A percentile compares a stretch with the other conserved stretches of the same genome.
Conservation (phyloP, 345 rosid species). For the Murraya koenigii region DNA sequence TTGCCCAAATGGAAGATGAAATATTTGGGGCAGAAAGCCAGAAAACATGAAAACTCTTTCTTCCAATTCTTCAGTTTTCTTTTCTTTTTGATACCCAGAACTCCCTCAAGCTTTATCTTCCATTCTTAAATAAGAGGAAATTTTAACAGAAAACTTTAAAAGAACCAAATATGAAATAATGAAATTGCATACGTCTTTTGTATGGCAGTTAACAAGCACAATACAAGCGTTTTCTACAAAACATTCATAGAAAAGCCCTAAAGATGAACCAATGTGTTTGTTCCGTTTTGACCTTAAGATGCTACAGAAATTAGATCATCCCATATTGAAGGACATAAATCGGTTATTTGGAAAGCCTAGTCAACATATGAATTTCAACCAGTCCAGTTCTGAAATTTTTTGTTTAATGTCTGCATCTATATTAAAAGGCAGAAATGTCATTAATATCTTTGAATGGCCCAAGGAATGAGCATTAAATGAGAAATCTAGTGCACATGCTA, state of each 20-base stretch:
- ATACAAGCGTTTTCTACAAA: background rate
- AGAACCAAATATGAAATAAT: background rate
- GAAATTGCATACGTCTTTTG: background rate
- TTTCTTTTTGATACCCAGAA: background rate
- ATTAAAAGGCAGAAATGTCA: background rate
- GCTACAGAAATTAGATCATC: constrained; percentile 2
- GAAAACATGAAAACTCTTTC: background rate
- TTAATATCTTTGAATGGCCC: background rate
- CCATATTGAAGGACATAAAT: background rate
- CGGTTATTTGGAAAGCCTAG: background rate
- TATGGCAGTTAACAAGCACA: background rate
- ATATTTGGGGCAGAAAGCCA: background rate
- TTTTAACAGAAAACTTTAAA: background rate
- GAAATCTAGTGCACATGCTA: background rate
- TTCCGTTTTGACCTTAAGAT: background rate
- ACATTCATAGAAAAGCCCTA: background rate
- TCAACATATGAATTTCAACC: background rate
- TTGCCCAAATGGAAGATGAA: background rate
- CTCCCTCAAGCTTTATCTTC: background rate
- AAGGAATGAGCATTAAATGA: background rate
- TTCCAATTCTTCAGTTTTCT: too few relatives aligned
- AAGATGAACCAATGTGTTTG: background rate
- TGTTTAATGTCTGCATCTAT: background rate
- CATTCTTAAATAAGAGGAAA: background rate
- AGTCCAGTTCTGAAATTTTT: background rate